Evolutionary conservation across 116 monocot species (phyloP).

Genomic region (Trichopus zeylanicus): DNA sequence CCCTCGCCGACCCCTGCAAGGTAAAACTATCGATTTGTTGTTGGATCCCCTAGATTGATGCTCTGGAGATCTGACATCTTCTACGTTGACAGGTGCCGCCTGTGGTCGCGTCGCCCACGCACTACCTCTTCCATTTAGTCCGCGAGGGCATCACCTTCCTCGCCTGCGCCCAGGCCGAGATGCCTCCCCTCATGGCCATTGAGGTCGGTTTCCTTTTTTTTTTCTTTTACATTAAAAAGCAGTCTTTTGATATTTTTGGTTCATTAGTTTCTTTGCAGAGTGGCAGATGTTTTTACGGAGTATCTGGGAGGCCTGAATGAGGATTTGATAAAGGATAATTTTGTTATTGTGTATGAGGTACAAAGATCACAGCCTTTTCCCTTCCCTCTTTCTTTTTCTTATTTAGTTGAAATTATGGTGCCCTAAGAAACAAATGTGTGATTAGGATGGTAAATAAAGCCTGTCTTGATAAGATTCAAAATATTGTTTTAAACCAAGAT

Average conservation of each 20-base stretch:
- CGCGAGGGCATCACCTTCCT: conserved; percentile 75
- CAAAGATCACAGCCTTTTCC: not conserved
- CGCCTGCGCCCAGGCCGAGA: conserved; percentile 84
- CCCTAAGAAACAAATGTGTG: no score
- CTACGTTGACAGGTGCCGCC: conserved; percentile 40
- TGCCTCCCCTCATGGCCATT: conserved; percentile 73
- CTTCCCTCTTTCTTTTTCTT: no score
- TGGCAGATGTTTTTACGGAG: conserved; percentile 77
- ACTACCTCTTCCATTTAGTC: conserved; percentile 76
- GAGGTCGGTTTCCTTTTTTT: conserved; percentile 64
- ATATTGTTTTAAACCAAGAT: no score
- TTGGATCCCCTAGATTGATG: not conserved
- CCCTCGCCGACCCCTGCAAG: conserved; percentile 51
- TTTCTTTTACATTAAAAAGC: no score
- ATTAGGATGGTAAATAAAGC: no score
- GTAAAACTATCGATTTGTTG: conserved; percentile 15
- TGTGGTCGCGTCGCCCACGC: conserved; percentile 79
- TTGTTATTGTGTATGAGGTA: conserved; percentile 88
- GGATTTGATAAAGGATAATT: conserved; percentile 90
- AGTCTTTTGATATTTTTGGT: not conserved
- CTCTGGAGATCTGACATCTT: not conserved
- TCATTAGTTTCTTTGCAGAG: conserved; percentile 80
- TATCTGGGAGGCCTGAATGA: conserved; percentile 86
- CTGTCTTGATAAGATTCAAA: no score
- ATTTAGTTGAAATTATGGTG: no score